Conservation (phyloP, 116 monocot genomes). For the Cymodocea nodosa region DNA sequence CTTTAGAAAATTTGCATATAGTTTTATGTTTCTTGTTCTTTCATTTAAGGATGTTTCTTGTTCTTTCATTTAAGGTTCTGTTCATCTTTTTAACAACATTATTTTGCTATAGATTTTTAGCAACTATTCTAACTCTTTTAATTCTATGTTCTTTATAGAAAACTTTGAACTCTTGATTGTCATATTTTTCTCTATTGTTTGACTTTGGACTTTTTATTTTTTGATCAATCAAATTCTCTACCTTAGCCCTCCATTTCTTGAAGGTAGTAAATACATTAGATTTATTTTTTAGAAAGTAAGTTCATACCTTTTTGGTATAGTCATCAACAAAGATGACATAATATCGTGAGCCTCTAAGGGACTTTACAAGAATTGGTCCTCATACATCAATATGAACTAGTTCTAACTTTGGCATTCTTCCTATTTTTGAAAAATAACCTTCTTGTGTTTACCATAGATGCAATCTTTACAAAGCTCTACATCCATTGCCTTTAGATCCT, state of each 20-base stretch:
- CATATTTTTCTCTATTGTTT: not conserved
- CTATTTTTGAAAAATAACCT: not conserved
- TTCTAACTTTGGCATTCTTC: not conserved
- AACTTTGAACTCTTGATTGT: not conserved
- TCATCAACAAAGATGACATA: not conserved
- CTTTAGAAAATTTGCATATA: not conserved
- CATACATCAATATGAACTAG: not conserved
- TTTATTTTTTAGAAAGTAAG: not conserved
- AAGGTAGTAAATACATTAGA: not conserved
- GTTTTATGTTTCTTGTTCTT: not conserved
- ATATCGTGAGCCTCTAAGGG: not conserved
- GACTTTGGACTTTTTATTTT: not conserved
- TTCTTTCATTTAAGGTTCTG: too few species aligned
- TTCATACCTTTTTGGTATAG: not conserved
- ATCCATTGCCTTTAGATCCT: not conserved
- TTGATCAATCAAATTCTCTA: not conserved
- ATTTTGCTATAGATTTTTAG: slow-evolving; percentile 3
- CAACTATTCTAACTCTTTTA: not conserved
- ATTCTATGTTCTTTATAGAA: not conserved
- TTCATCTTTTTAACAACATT: slow-evolving; percentile 11
- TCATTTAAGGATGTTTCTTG: too few species aligned
- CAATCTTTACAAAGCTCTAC: not conserved
- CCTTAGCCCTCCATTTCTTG: not conserved
- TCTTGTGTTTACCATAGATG: not conserved
- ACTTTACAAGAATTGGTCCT: not conserved